These are phyloP conservation scores for Allomyces javanicus DNA, from an alignment of 192 early-diverging fungal species.

Conservation along the genomic window DNA sequence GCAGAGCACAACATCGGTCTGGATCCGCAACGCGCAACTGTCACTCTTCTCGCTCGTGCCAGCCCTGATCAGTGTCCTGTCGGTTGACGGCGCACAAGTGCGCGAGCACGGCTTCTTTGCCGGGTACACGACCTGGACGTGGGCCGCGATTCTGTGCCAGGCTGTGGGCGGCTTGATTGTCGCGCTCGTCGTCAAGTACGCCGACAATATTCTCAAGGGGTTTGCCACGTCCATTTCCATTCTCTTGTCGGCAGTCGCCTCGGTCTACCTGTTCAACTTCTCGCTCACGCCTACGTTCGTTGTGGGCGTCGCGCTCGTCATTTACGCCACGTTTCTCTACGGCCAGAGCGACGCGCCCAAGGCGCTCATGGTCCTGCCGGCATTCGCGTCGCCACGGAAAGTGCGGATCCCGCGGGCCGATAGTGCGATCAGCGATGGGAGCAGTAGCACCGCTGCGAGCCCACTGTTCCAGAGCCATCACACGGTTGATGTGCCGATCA, in stretches of 20 bases:
- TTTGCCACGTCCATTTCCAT: conserved; percentile 95
- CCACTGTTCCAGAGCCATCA: no score
- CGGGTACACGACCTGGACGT: conserved; percentile 68
- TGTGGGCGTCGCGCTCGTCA: conserved; percentile 46
- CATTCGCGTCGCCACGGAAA: no score
- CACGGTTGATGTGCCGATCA: no score
- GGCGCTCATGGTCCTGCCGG: no score
- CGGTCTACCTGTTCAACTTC: conserved; percentile 68
- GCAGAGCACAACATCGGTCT: conserved; percentile 55
- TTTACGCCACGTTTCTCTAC: conserved; percentile 58
- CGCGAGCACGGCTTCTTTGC: conserved; percentile 71
- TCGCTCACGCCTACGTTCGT: conserved; percentile 48
- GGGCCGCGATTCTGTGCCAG: conserved; percentile 64
- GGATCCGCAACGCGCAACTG: conserved; percentile 85
- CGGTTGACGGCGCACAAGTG: conserved; percentile 53
- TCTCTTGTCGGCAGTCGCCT: conserved; percentile 66
- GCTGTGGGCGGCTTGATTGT: conserved; percentile 87
- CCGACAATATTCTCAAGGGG: conserved; percentile 97
- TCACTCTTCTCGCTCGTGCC: conserved; percentile 62
- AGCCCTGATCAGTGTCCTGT: conserved; percentile 56
- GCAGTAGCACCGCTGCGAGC: no score
- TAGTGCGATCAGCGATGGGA: no score
- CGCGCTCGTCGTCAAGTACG: conserved; percentile 90
- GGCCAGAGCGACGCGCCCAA: conserved; percentile 10
- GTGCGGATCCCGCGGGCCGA: no score